phyloP scores from a whole-genome alignment of 2,329 filamentous ascomycete genomes.

The Diplodia seriata region DNA sequence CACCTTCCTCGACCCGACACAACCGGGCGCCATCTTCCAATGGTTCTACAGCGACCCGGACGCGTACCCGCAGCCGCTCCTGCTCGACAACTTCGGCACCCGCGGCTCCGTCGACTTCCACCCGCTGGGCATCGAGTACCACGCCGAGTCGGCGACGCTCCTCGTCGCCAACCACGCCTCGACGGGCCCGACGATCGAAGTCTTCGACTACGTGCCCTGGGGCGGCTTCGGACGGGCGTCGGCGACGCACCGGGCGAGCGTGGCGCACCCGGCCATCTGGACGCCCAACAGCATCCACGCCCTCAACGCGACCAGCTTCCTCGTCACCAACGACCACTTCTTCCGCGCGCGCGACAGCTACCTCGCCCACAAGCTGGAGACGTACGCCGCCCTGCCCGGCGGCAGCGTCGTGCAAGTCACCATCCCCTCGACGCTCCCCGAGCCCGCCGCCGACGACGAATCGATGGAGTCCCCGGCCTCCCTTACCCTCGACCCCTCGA shows the following conservation, averaged over 20 bases:
- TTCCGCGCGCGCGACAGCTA: constrained; percentile 41
- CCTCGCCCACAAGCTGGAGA: constrained; percentile 48
- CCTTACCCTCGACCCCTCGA: not conserved
- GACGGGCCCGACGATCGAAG: constrained; percentile 43
- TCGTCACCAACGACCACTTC: constrained; percentile 54
- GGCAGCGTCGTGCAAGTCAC: constrained; percentile 49
- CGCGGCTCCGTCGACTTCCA: constrained; percentile 46
- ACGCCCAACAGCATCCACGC: constrained; percentile 51
- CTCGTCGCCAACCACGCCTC: constrained; percentile 52
- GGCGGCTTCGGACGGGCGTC: constrained; percentile 29
- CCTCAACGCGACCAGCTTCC: constrained; percentile 41
- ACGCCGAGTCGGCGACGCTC: constrained; percentile 45
- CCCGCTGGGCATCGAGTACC: constrained; percentile 52
- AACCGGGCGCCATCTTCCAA: constrained; percentile 47
- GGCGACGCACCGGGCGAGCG: constrained; percentile 42
- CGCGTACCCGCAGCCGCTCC: constrained; percentile 40
- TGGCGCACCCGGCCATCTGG: constrained; percentile 44
- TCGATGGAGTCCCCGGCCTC: constrained; percentile 25
- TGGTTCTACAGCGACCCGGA: constrained; percentile 47
- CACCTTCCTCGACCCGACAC: constrained; percentile 39
- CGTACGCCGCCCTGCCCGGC: constrained; percentile 46
- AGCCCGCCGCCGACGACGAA: not conserved
- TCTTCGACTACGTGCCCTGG: constrained; percentile 42
- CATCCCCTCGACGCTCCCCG: constrained; percentile 32
- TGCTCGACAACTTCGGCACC: constrained; percentile 39